A percentile compares a stretch with the other conserved stretches of the same genome.
Evolutionary conservation across 176 grass and related monocot species (phyloP).

Genomic region (Miscanthus lutarioriparius): DNA sequence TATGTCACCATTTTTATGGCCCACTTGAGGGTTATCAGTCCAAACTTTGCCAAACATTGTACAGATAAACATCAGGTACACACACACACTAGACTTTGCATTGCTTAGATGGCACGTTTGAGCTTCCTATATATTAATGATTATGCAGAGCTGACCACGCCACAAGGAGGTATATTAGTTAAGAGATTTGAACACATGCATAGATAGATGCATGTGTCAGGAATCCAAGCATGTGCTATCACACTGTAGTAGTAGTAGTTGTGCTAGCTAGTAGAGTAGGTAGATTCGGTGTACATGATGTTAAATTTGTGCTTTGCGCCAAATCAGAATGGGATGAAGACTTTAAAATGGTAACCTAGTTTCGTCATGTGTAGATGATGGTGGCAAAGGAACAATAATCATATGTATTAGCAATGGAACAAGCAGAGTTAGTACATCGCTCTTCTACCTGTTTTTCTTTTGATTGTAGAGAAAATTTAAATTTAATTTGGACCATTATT

Average conservation of each 20-base stretch:
- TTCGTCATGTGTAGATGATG: not conserved
- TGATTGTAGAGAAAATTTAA: too few relatives aligned
- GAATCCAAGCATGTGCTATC: conserved; percentile 22
- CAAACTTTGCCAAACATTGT: conserved; percentile 1
- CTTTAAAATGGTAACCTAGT: not conserved
- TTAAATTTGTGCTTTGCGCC: not conserved
- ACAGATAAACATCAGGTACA: not conserved
- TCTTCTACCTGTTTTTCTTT: not conserved
- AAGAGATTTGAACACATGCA: conserved; percentile 25
- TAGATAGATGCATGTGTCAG: not conserved
- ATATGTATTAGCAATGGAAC: not conserved
- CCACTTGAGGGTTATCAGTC: not conserved
- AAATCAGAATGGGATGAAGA: not conserved
- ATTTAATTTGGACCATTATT: not conserved
- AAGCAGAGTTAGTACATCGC: too few relatives aligned
- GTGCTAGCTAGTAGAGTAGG: not conserved
- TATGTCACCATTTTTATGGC: not conserved
- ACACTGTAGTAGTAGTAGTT: not conserved
- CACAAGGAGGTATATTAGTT: not conserved
- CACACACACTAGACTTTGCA: not conserved
- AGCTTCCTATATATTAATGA: not conserved
- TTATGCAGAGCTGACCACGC: not conserved
- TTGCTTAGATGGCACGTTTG: conserved; percentile 42
- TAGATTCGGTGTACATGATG: not conserved
- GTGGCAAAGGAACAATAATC: too few relatives aligned